Evolutionary conservation across 2,329 filamentous ascomycete genomes (phyloP), one percentile per base, ranked within the genome.

Genomic region (Diaporthe velutina): DNA sequence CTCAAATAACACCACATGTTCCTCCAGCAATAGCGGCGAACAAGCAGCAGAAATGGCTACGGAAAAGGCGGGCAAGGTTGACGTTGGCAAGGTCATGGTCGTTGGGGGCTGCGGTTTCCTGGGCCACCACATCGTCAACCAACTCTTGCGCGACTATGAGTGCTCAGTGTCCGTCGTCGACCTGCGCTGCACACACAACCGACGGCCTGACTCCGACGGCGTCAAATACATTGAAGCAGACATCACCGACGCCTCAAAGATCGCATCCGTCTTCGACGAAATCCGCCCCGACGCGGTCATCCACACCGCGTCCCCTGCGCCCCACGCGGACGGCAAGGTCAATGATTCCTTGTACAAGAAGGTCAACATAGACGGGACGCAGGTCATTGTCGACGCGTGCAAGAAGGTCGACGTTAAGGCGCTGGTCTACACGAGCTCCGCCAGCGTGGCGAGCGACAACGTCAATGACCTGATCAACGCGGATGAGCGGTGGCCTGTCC

Each of bases 391-490:
- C 72, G 90, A 93, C 48, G 94, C 94, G 22, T 93, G 93, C 79
- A 89, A 90, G 80, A 87, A 90, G 78, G 89, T 90, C 50, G 92
- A 90, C 76, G 95, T 96, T 80, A 94, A 92, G 84, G 94, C 90
- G 0, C 91, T 98, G 77, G 94, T 98, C 61, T 98, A 96, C 85
- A 98, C 96, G 25, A 97, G 94, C 83, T 97, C 94, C 71, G 94
- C 94, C 71, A 97, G 95, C 76, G 93, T 98, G 76, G 88, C 98
- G 77, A 93, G 94, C 81, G 95, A 98, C 84, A 96, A 96, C 79
- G 87, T 89, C 76, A 90, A 86, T 76, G 94, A 98, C 82, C 89
- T 97, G 82, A 89, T 92, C 82, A 96, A 98, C 82, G 95, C 95
- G 77, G 93, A 96, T 83, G 96, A 98, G 87, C 87, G 90, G 61